phyloP scores from a whole-genome alignment of 208 protist genomes.

The Leishmania braziliensis region DNA sequence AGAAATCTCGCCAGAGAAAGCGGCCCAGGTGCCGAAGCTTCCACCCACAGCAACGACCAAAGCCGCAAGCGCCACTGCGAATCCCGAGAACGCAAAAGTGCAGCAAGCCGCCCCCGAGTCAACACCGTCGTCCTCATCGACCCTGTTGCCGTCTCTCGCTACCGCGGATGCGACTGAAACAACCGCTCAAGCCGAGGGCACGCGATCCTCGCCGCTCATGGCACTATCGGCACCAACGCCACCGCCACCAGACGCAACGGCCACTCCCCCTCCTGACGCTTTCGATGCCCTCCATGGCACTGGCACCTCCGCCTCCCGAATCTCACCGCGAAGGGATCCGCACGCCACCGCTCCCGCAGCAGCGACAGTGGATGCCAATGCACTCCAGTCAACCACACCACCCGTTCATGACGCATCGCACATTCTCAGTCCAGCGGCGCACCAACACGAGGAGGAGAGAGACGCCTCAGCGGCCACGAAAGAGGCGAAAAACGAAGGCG shows the following conservation, averaged over 20 bases:
- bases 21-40: constrained; percentile 28
- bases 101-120: background rate
- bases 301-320: background rate
- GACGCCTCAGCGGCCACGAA: background rate
- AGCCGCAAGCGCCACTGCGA: background rate
- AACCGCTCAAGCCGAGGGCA: background rate
- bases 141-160: background rate
- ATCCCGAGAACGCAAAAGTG: background rate
- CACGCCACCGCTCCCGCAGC: background rate
- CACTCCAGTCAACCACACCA: background rate
- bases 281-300: background rate
- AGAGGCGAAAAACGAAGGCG: background rate
- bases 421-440: background rate
- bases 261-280: background rate
- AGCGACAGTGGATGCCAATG: background rate
- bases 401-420: background rate
- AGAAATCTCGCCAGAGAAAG: constrained; percentile 31
- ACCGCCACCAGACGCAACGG: background rate
- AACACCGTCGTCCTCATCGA: background rate
- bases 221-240: background rate
- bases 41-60: background rate
- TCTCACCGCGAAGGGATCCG: background rate
- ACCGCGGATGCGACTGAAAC: background rate
- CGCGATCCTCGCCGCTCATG: background rate
- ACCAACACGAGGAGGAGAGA: background rate